Conservation (phyloP, 257 asterid genomes). For the Solanum appendiculatum region DNA sequence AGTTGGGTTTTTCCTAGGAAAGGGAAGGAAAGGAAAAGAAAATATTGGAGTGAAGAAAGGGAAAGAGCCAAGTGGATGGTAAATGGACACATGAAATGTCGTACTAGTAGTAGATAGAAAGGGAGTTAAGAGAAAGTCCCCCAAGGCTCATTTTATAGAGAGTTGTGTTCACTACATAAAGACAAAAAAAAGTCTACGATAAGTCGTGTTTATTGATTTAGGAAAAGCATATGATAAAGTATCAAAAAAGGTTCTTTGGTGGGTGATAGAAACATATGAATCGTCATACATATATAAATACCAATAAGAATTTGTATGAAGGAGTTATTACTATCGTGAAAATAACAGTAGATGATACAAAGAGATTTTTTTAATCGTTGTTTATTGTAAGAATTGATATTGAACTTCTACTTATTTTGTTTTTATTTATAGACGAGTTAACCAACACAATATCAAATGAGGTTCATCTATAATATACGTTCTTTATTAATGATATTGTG, state of each 20-base stretch:
- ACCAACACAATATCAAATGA: too few relatives aligned
- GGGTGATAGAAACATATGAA: background rate
- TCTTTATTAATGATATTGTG: too few relatives aligned
- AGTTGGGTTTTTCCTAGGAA: background rate
- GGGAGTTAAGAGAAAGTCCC: background rate
- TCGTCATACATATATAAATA: background rate
- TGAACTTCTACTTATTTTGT: too few relatives aligned
- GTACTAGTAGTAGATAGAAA: background rate
- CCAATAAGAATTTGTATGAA: background rate
- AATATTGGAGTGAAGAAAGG: background rate
- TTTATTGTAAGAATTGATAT: too few relatives aligned
- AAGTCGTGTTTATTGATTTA: background rate
- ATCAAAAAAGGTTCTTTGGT: background rate
- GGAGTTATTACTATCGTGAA: background rate
- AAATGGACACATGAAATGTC: background rate
- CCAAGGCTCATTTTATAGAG: constrained; percentile 1
- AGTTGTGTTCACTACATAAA: background rate
- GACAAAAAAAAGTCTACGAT: background rate
- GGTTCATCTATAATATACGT: fast-evolving
- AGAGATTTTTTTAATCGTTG: background rate
- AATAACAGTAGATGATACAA: background rate
- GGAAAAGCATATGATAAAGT: background rate
- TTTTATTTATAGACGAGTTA: too few relatives aligned
- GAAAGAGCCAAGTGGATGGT: background rate
- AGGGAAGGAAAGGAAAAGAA: background rate